phyloP scores from a whole-genome alignment of 352 stramenopile species.

The Blastocystis sp. region DNA sequence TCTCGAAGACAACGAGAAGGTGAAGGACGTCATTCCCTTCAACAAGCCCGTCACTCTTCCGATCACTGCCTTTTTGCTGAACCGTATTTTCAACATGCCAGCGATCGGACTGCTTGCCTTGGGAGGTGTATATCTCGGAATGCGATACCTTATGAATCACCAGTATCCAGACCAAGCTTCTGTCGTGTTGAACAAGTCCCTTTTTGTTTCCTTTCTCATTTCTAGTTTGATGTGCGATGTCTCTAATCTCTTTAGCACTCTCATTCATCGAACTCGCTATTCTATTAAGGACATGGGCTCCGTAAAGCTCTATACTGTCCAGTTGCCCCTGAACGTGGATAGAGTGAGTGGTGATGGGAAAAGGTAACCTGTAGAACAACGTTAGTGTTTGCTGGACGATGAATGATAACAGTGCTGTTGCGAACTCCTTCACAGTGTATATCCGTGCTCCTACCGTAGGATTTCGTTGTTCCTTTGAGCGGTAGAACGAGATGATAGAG shows the following conservation, averaged over 20 bases:
- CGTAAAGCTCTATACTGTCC: conserved; percentile 7
- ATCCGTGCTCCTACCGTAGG: neutral
- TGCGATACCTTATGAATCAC: neutral
- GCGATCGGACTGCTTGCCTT: neutral
- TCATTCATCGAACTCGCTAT: conserved; percentile 15
- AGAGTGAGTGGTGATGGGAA: neutral
- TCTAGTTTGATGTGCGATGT: conserved; percentile 2
- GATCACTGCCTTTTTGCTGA: neutral
- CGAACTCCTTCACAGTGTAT: neutral
- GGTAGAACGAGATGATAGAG: neutral
- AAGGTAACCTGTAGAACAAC: neutral
- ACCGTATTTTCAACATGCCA: neutral
- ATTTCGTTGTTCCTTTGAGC: neutral
- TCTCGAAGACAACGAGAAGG: conserved; percentile 21
- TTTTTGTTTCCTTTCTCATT: neutral
- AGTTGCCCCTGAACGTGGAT: neutral
- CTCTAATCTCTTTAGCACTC: neutral
- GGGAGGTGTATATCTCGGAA: neutral
- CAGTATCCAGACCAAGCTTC: neutral
- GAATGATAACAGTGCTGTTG: neutral
- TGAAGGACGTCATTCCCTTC: conserved; percentile 13
- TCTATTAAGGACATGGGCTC: neutral
- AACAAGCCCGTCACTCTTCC: neutral
- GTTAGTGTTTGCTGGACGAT: conserved; percentile 11
- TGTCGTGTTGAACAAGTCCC: neutral